phyloP scores from a whole-genome alignment of 2,329 filamentous ascomycete species.

The Ophiobolus disseminans region DNA sequence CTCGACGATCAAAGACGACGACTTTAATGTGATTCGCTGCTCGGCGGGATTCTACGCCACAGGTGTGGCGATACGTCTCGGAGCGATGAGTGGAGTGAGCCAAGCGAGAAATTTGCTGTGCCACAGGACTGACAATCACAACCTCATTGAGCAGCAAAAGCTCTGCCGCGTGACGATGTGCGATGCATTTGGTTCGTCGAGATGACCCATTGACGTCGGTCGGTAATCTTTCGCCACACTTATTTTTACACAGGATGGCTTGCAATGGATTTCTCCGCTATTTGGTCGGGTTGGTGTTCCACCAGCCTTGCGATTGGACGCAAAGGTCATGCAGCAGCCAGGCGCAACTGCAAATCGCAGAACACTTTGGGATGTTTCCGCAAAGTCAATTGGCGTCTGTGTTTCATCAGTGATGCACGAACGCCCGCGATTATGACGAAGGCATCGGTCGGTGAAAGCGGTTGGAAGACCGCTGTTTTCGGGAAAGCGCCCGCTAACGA shows the following conservation, averaged over 20 bases:
- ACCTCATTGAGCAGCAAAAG: slow-evolving; percentile 19
- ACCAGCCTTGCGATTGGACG: slow-evolving; percentile 21
- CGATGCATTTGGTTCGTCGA: slow-evolving; percentile 27
- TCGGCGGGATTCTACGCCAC: slow-evolving; percentile 1
- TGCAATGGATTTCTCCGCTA: slow-evolving; percentile 23
- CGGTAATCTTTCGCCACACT: slow-evolving; percentile 39
- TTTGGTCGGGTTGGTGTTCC: slow-evolving; percentile 17
- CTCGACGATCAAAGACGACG: neutral
- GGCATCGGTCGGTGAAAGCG: slow-evolving; percentile 20
- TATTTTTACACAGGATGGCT: slow-evolving; percentile 34
- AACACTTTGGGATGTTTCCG: slow-evolving; percentile 6
- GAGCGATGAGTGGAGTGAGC: neutral
- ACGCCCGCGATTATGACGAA: slow-evolving; percentile 26
- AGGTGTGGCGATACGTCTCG: slow-evolving; percentile 8
- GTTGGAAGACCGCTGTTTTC: slow-evolving; percentile 20
- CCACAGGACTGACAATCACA: slow-evolving; percentile 28
- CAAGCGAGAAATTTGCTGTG: slow-evolving; percentile 10
- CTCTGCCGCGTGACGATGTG: slow-evolving; percentile 39
- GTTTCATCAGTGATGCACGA: slow-evolving; percentile 24
- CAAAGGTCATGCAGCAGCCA: slow-evolving; percentile 13
- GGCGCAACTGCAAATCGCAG: slow-evolving; percentile 12
- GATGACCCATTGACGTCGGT: slow-evolving; percentile 21
- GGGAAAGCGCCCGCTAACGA: slow-evolving; percentile 39
- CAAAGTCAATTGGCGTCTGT: slow-evolving; percentile 1
- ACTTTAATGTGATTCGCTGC: neutral